Evolutionary conservation across 116 monocot genomes (phyloP).

Genomic region (Posidonia oceanica): DNA sequence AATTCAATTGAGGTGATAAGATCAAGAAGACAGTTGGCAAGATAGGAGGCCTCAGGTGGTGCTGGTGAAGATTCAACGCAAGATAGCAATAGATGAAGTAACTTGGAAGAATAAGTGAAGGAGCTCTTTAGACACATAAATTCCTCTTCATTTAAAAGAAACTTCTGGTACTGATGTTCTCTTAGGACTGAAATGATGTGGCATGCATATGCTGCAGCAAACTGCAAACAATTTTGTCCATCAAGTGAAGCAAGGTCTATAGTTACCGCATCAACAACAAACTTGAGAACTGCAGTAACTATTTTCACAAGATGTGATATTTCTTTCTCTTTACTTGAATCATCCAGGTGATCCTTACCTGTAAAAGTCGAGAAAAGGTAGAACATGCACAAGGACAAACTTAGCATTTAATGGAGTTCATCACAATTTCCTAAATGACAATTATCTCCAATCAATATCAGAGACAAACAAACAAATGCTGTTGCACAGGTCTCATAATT

Average conservation of each 20-base stretch:
- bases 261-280: constrained; percentile 36
- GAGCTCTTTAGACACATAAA: constrained; percentile 34
- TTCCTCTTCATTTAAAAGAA: constrained; percentile 21
- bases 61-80: constrained; percentile 21
- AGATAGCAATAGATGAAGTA: constrained; percentile 45
- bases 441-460: too few relatives aligned
- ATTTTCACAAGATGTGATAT: constrained; percentile 32
- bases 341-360: constrained; percentile 1
- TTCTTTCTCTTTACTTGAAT: constrained; percentile 12
- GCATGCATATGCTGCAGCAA: constrained; percentile 30
- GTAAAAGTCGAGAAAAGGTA: neutral
- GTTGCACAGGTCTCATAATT: too few relatives aligned
- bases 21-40: constrained; percentile 64
- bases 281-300: constrained; percentile 38
- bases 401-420: neutral
- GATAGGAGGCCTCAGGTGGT: constrained; percentile 31
- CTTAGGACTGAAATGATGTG: constrained; percentile 19
- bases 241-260: constrained; percentile 16
- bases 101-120: constrained; percentile 59
- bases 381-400: neutral
- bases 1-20: constrained; percentile 35
- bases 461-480: too few relatives aligned
- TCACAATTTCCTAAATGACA: too few relatives aligned
- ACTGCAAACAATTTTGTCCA: constrained; percentile 32
- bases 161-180: constrained; percentile 12